Evolutionary conservation across 129 eudicot genomes (phyloP), one percentile per base, ranked within the genome.

Genomic region (Gnaphalium uliginosum): DNA sequence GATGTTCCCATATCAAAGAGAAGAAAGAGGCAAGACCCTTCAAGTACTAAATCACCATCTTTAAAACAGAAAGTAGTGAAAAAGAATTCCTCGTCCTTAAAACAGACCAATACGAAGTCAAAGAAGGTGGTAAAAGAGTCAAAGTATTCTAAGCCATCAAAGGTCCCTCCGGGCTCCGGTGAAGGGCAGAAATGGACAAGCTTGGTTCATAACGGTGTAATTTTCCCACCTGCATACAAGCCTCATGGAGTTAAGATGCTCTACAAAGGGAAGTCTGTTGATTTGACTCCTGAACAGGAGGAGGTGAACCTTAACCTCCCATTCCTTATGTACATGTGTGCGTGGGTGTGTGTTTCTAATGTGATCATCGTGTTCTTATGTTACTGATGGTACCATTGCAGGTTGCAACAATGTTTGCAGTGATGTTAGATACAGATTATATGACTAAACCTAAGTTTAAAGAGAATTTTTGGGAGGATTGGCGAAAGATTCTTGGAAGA

Each of bases 131-230:
- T 71, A 65, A 91, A 95, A 66, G 77, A 73, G 17, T 84, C 91
- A 18, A 73, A 72, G 78, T 91, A 85, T 76, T 85, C 91, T 10
- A 88, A 85, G 86, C 88, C 96, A 25, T 87, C 89, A 37, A 90
- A 80, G 76, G 87, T 87, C 57, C 87, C 88, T 17, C 97, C 99
- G 23, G 84, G 90, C 67, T 95, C 97, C 37, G 97, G 97, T 69
- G 98, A 90, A 75, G 99, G 96, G 75, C 89, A 91, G 79, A 95
- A 95, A 82, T 95, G 99, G 99, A 89, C 90, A 69, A 95, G 89
- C 35, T 87, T 95, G 80, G 92, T 82, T 67, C 99, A 95, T 79
- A 89, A 48, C 23, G 99, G 99, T 68, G 97, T 95, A 60, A 95
- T 95, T 33, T 95, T 95, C 58, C 99, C 99, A 64, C 99, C 99